These are phyloP conservation scores for Solanum etuberosum DNA, from an alignment of 257 asterid genomes.

Conservation along the genomic window DNA sequence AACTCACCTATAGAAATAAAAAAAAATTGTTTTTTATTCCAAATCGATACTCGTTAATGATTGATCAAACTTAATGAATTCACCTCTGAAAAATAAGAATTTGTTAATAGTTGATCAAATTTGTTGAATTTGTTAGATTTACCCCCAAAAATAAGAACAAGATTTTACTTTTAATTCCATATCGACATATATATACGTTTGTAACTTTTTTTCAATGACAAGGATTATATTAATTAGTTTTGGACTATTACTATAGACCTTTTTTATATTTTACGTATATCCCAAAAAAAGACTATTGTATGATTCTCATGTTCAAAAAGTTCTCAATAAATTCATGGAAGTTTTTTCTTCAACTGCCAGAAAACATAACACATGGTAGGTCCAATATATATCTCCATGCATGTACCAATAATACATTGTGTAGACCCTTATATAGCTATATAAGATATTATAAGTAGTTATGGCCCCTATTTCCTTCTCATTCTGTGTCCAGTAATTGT, in stretches of 20 bases:
- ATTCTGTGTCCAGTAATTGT: rapidly evolving
- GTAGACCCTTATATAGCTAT: conserved; percentile 1
- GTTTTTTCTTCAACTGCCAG: neutral
- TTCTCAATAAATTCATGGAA: neutral
- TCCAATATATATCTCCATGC: neutral
- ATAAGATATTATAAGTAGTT: neutral
- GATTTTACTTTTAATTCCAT: neutral
- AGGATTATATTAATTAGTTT: neutral
- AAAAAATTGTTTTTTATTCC: neutral
- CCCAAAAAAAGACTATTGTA: neutral
- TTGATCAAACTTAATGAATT: neutral
- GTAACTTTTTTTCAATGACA: no score
- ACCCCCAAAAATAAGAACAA: neutral
- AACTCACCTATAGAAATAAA: neutral
- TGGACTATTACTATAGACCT: neutral
- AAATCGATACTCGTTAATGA: neutral
- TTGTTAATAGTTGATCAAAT: neutral
- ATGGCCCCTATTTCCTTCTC: neutral
- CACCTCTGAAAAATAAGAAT: neutral
- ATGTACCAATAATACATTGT: neutral
- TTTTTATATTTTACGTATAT: neutral
- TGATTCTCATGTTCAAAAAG: neutral
- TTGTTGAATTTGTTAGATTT: neutral
- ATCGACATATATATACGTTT: no score
- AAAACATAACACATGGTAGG: conserved; percentile 8